These are phyloP conservation scores for Chaetothyriales sp. DNA, from an alignment of 2,329 filamentous ascomycete genomes.

Conservation along the genomic window DNA sequence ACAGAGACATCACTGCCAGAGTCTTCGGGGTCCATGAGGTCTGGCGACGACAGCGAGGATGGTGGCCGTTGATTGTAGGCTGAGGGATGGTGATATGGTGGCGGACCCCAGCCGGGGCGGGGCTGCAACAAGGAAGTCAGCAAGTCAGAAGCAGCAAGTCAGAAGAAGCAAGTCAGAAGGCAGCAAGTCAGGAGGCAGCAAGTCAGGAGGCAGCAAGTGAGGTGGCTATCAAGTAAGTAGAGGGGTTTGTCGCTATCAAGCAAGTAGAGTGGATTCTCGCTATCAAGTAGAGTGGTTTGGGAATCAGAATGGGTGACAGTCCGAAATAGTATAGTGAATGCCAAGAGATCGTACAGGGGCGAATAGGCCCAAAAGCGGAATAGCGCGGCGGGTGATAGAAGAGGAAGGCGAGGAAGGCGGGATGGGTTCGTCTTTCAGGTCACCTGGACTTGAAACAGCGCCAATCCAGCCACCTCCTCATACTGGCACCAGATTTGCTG, in stretches of 20 bases:
- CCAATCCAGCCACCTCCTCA: not conserved
- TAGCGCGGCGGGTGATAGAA: not conserved
- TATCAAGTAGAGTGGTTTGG: too few species aligned
- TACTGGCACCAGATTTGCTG: not conserved
- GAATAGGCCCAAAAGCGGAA: not conserved
- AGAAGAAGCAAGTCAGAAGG: too few species aligned
- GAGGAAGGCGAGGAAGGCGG: too few species aligned
- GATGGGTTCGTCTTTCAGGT: not conserved
- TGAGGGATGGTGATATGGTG: not conserved
- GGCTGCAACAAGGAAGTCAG: not conserved
- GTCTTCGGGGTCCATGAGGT: constrained; percentile 14
- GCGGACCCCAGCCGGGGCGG: not conserved
- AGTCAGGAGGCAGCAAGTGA: too few species aligned
- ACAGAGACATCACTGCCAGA: constrained; percentile 16
- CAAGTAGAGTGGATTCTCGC: too few species aligned
- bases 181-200: too few species aligned
- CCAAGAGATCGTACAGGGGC: not conserved
- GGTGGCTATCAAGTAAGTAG: too few species aligned
- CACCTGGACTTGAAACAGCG: not conserved
- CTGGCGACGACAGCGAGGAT: constrained; percentile 1
- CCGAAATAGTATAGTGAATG: not conserved
- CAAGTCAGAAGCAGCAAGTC: not conserved
- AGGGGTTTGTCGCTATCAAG: too few species aligned
- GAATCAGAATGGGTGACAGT: too few species aligned
- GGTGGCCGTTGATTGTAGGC: not conserved